Percentiles rank a stretch among this genome's conserved stretches.
These are phyloP conservation scores for Pyrenophora teres DNA, from an alignment of 2,329 filamentous ascomycete species.

Conservation along the genomic window DNA sequence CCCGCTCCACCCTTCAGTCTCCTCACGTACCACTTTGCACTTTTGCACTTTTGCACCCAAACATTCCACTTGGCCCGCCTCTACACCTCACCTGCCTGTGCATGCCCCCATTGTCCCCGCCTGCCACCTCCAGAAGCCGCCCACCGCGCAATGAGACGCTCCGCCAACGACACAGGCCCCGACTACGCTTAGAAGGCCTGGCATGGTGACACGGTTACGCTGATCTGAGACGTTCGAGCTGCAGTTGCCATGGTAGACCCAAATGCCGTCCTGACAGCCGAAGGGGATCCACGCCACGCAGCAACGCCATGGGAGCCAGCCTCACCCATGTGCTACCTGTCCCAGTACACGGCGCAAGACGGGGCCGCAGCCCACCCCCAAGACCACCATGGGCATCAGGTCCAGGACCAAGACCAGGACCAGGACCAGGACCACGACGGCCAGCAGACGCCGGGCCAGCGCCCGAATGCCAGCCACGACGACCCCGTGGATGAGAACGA, in stretches of 20 bases:
- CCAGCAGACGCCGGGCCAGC: constrained; percentile 15
- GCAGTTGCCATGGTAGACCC: constrained; percentile 38
- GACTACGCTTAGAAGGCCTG: constrained; percentile 22
- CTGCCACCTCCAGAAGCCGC: not conserved
- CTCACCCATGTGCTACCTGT: constrained; percentile 35
- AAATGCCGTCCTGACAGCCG: constrained; percentile 30
- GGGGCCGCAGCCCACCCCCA: not conserved
- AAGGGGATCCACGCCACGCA: constrained; percentile 18
- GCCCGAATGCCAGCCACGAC: not conserved
- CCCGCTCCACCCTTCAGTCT: constrained; percentile 1
- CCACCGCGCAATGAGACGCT: constrained; percentile 38
- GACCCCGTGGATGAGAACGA: constrained; percentile 36
- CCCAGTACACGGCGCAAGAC: constrained; percentile 16
- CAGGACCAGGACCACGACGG: constrained; percentile 2
- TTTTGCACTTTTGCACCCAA: not conserved
- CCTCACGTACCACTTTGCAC: not conserved
- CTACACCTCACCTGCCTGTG: not conserved
- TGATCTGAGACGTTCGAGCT: constrained; percentile 36
- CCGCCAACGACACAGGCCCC: constrained; percentile 17
- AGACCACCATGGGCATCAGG: not conserved
- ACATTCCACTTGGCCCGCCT: not conserved
- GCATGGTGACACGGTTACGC: constrained; percentile 40
- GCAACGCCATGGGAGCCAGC: constrained; percentile 26
- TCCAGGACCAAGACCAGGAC: not conserved
- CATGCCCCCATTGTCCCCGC: constrained; percentile 6